Conservation (phyloP, 345 rosid species). For the Populus ilicifolia region DNA sequence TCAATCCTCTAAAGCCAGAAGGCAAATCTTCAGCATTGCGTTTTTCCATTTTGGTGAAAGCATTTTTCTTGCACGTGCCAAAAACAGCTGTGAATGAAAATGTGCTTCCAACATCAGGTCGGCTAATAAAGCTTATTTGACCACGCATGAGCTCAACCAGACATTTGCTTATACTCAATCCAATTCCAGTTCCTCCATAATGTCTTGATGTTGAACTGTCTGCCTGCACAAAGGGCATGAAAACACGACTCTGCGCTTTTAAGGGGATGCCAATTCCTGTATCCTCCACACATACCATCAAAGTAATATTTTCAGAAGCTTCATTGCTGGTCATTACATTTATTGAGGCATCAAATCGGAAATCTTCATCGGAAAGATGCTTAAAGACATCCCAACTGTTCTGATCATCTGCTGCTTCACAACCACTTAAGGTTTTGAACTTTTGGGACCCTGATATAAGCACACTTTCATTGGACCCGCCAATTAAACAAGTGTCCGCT, state of each 20-base stretch:
- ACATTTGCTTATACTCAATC: constrained; percentile 93
- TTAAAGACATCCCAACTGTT: constrained; percentile 83
- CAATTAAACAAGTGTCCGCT: constrained; percentile 40
- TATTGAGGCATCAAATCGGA: constrained; percentile 27
- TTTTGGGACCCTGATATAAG: constrained; percentile 21
- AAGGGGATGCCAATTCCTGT: constrained; percentile 93
- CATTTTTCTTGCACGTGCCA: constrained; percentile 44
- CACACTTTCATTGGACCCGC: constrained; percentile 45
- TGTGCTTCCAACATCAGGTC: constrained; percentile 80
- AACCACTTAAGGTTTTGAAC: constrained; percentile 81
- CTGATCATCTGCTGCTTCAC: constrained; percentile 80
- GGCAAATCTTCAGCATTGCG: constrained; percentile 65
- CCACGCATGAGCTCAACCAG: constrained; percentile 94
- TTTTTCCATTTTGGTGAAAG: constrained; percentile 36
- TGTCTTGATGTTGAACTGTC: constrained; percentile 93
- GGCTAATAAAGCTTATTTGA: constrained; percentile 73
- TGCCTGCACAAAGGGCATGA: constrained; percentile 96
- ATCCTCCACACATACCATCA: constrained; percentile 86
- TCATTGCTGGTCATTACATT: constrained; percentile 28
- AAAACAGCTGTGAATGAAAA: constrained; percentile 72
- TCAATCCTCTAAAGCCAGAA: constrained; percentile 63
- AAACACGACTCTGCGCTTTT: constrained; percentile 76
- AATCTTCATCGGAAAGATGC: constrained; percentile 52
- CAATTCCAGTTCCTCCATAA: constrained; percentile 96
- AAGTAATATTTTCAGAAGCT: constrained; percentile 47